These are phyloP conservation scores for Thuja plicata DNA, from an alignment of 83 land plant genomes.

Conservation along the genomic window DNA sequence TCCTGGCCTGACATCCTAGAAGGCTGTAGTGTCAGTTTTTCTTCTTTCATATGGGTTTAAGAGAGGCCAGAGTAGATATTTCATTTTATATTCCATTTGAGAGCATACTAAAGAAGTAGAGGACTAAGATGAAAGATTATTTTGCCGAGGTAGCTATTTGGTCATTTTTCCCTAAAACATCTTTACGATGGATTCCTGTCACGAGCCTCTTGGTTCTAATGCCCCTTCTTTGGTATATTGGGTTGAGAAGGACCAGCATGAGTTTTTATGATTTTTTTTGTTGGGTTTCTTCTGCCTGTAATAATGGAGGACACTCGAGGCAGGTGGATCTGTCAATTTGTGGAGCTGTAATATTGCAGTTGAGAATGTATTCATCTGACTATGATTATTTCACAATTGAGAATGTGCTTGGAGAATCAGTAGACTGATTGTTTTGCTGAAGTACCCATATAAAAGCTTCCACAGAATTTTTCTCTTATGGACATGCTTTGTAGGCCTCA, in stretches of 20 bases:
- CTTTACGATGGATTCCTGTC: not conserved
- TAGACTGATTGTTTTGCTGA: not conserved
- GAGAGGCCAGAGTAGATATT: not conserved
- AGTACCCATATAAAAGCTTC: not conserved
- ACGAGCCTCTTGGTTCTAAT: not conserved
- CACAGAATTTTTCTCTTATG: not conserved
- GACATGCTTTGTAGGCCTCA: not conserved
- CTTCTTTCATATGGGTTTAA: not conserved
- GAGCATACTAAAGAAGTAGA: not conserved
- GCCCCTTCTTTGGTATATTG: not conserved
- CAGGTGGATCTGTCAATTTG: not conserved
- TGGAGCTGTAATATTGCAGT: not conserved
- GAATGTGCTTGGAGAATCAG: not conserved
- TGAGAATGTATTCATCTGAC: not conserved
- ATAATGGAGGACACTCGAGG: not conserved
- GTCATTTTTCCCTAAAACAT: not conserved
- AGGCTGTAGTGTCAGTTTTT: not conserved
- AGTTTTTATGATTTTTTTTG: not conserved
- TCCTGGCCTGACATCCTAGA: not conserved
- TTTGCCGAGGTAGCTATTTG: not conserved
- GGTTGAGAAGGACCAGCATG: not conserved
- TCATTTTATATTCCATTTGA: not conserved
- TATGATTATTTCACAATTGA: not conserved
- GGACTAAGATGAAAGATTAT: not conserved
- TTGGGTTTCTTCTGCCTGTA: not conserved